Base-by-base conservation (phyloP, 2,329 filamentous ascomycete genomes). In the Paecilomyces fulvus region DNA sequence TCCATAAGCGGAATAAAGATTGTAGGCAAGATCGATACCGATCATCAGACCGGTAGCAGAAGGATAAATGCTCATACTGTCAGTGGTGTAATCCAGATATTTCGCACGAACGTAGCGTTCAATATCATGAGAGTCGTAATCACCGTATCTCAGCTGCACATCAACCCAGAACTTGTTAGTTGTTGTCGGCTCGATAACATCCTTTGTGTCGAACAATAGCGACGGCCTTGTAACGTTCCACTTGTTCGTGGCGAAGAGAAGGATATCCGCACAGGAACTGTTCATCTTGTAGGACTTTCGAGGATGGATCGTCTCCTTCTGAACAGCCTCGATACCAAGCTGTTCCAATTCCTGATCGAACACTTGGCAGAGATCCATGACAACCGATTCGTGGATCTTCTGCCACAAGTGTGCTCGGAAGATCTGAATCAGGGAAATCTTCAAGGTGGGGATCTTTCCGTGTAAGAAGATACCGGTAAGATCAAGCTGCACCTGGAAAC, bases 241-340 rank as follows among this genome's bases (percentile, higher is more conserved):
- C 73, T 97, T 99, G 78, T 97, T 94, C 61, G 89, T 95, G 37
- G 94, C 92, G 69, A 99, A 99, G 9, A 99, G 83, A 55, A 97
- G 81, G 61, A 99, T 96, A 73, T 99, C 94, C 3, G 95, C 94
- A 67, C 94, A 97, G 57, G 92, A 97, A 67, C 92, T 96, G 80
- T 99, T 99, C 94, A 99, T 99, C 84, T 99, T 99, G 84, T 99
- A 99, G 3, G 91, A 96, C 77, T 99, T 99, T 83, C 94, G 84
- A 54, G 94, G 94, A 79, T 99, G 94, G 58, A 99, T 99, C 0
- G 94, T 97, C 77, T 99, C 94, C 75, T 99, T 99, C 71, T 99
- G 94, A 3, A 97, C 94, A 1, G 91, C 95, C 74, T 99, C 94
- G 57, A 99, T 96, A 33, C 92, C 92, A 3, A 99, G 80, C 30